Evolutionary conservation across 176 grass and related monocot genomes (phyloP), one percentile per base, ranked within the genome.

Genomic region (Carex cristatella): DNA sequence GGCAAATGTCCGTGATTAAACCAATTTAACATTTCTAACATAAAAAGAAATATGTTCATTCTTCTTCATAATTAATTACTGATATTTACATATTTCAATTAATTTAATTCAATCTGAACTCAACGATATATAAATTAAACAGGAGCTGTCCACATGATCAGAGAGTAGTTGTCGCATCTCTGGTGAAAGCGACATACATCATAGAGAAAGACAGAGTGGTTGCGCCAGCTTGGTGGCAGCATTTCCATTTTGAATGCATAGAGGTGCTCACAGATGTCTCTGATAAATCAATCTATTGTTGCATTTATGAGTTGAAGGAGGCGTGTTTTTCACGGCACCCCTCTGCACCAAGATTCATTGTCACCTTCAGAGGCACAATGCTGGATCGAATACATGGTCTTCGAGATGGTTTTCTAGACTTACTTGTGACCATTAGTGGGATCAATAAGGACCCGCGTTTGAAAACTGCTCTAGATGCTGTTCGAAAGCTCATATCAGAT

Each of bases 141-240:
- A 82, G 79, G 79, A 82, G 16, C 12, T 42, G 60, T 65, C 37
- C 58, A 65, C 10, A 82, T 65, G 35, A 82, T 65, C 79, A 82
- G 38, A 82, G 79, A 65, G 42, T 65, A 49, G 40, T 65, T 27
- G 33, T 30, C 5, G 79, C 58, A 23, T 82, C 59, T 65, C 42
- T 82, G 42, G 79, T 61, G 35, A 60, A 82, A 82, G 60, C 33
- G 18, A 82, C 79, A 44, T 38, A 4, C 8, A 19, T 82, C 16
- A 14, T 65, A 15, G 79, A 66, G 58, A 82, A 82, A 82, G 38
- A 82, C 42, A 56, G 60, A 44, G 59, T 37, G 6, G 6, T 82
- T 2, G 80, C 61, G 7, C 80, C 60, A 7, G 55, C 55, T 44
- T 82, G 80, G 78, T 81, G 78, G 56, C 0, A 81, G 15, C 56